Base-by-base conservation (phyloP, 108 stramenopile genomes). In the Discostella pseudostelligera region DNA sequence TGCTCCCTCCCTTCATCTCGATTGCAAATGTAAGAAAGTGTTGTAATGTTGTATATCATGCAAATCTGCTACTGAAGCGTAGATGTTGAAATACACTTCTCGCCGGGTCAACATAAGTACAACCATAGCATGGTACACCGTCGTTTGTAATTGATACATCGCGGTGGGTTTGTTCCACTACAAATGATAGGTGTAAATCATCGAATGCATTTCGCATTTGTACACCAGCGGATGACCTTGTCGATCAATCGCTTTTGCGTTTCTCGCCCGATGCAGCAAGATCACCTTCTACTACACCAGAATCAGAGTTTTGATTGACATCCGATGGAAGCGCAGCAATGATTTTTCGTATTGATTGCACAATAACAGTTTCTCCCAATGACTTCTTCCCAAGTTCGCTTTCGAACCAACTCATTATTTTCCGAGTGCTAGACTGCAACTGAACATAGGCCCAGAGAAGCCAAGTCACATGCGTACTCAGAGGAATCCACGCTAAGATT, bases 401-500 rank as follows among this genome's bases (percentile, higher is more conserved):
- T 58, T 89, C 85, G 4, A 92, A 48, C 44, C 70, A 59, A 1
- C 45, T 68, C 59, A 87, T 83, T 0, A 71, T 59, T 46, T 72
- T 55, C 20, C 61, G 46, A 26, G 86, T 87, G 17, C 74, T 65
- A 39, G 69, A 59, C 12, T 84, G 77, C 16, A 85, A 58, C 50
- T 83, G 84, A 32, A 87, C 43, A 48, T 84, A 75, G 35, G 81
- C 76, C 87, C 85, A 93, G 26, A 82, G 53, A 24, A 86, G 29
- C 65, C 87, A 88, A 8, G 65, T 85, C 36, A 50, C 57, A 62
- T 89, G 88, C 20, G 84, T 82, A 16, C 87, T 89, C 42, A 93
- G 76, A 24, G 92, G 92, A 16, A 93, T 71, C 88, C 88, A 93
- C 68, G 84, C 86, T 17, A 93, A 59, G 0, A 93, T 14, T 0